Evolutionary conservation across 2,329 filamentous ascomycete species (phyloP).

Genomic region (Fusarium sp.): DNA sequence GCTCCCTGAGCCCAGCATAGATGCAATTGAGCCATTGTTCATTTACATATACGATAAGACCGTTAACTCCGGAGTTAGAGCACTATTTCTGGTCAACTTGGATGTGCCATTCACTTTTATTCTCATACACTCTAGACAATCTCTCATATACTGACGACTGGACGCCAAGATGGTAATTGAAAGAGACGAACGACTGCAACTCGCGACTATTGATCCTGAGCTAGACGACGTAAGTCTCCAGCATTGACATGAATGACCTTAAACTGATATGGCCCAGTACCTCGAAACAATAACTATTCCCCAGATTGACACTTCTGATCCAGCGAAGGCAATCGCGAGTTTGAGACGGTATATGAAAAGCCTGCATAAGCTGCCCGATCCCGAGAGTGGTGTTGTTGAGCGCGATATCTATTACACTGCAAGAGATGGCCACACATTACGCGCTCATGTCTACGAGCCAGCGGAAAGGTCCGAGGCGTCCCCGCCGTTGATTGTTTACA

Average conservation of each 20-base stretch:
- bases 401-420: not conserved
- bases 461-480: fast-evolving
- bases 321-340: not conserved
- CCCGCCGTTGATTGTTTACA: not conserved
- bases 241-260: fast-evolving
- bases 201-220: not conserved
- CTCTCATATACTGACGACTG: no score
- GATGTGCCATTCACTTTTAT: not conserved
- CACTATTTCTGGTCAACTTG: fast-evolving
- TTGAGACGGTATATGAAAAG: constrained; percentile 11
- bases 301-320: not conserved
- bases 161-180: not conserved
- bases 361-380: not conserved
- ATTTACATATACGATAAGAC: not conserved
- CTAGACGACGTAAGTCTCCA: not conserved
- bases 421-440: not conserved
- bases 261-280: not conserved
- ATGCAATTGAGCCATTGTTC: not conserved
- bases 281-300: not conserved
- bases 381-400: not conserved
- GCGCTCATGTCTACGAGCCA: not conserved
- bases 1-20: no score
- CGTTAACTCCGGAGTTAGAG: not conserved
- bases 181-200: not conserved
- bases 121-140: not conserved